Conservation (phyloP, 2,329 filamentous ascomycete genomes). For the Monosporascus ibericus region DNA sequence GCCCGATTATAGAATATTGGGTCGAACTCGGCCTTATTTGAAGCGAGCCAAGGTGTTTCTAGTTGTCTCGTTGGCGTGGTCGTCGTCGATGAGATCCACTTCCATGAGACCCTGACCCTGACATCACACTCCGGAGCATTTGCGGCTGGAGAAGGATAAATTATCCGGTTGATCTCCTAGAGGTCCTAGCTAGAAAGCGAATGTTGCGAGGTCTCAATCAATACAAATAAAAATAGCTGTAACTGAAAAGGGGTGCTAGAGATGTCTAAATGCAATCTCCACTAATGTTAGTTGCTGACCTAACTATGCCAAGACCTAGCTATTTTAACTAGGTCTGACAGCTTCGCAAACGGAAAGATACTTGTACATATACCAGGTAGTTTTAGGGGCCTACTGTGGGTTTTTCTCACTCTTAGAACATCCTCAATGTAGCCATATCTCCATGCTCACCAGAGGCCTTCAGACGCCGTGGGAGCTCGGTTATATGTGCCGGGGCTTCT, state of each 20-base stretch:
- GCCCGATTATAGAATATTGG: neutral
- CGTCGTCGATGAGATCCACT: slow-evolving; percentile 28
- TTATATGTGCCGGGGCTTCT: neutral
- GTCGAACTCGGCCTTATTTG: neutral
- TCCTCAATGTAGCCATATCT: neutral
- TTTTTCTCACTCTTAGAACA: neutral
- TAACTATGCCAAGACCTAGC: no score
- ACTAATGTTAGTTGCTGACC: no score
- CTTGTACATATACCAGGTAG: slow-evolving; percentile 25
- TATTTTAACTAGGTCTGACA: no score
- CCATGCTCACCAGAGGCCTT: neutral
- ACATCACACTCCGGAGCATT: no score
- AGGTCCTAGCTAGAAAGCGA: no score
- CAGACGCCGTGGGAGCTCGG: slow-evolving; percentile 6
- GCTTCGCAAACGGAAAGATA: slow-evolving; percentile 15
- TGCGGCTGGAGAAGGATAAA: no score
- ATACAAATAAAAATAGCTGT: no score
- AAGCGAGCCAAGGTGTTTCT: neutral
- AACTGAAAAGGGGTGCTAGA: no score
- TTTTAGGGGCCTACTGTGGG: slow-evolving; percentile 21
- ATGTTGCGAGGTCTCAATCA: no score
- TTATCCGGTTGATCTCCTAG: no score
- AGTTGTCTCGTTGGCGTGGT: slow-evolving; percentile 29
- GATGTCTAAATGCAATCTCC: no score
- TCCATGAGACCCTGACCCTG: no score